A percentile compares a stretch with the other conserved stretches of the same genome.
Conservation (phyloP, 1,284 basidiomycete species). For the Fomes fomentarius region DNA sequence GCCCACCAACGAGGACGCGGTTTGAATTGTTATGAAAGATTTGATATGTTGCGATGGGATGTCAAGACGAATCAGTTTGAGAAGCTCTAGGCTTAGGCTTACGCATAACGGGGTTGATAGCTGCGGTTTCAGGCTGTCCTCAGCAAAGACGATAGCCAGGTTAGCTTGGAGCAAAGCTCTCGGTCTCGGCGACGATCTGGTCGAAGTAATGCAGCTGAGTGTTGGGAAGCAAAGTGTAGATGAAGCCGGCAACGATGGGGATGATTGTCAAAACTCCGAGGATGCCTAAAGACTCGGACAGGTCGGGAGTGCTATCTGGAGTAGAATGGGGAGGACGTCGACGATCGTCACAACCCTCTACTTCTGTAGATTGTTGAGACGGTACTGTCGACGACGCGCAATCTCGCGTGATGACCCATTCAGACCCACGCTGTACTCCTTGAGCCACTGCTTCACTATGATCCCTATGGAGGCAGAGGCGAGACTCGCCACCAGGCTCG, state of each 20-base stretch:
- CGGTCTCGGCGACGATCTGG: background rate
- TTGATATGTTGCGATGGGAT: too few species aligned
- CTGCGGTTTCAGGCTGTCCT: too few species aligned
- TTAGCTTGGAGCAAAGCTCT: too few species aligned
- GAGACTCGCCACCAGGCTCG: constrained; percentile 68
- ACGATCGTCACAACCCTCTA: constrained; percentile 25
- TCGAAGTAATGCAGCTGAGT: background rate
- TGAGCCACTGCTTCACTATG: constrained; percentile 21
- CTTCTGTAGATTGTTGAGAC: constrained; percentile 22
- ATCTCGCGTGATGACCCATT: background rate
- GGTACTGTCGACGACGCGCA: constrained; percentile 21
- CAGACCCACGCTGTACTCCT: constrained; percentile 1
- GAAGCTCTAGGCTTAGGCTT: too few species aligned
- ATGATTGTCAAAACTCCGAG: background rate
- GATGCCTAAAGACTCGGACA: too few species aligned
- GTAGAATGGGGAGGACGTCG: constrained; percentile 23
- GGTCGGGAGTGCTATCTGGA: constrained; percentile 24
- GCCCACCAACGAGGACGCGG: too few species aligned
- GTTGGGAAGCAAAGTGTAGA: background rate
- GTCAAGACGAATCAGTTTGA: too few species aligned
- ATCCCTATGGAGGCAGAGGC: constrained; percentile 27
- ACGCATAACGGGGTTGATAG: too few species aligned
- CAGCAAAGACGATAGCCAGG: too few species aligned
- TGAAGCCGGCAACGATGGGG: background rate
- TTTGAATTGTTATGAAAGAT: too few species aligned